Evolutionary conservation across 208 protist species (phyloP), one percentile per base, ranked within the genome.

Genomic region (Novymonas esmeraldas): DNA sequence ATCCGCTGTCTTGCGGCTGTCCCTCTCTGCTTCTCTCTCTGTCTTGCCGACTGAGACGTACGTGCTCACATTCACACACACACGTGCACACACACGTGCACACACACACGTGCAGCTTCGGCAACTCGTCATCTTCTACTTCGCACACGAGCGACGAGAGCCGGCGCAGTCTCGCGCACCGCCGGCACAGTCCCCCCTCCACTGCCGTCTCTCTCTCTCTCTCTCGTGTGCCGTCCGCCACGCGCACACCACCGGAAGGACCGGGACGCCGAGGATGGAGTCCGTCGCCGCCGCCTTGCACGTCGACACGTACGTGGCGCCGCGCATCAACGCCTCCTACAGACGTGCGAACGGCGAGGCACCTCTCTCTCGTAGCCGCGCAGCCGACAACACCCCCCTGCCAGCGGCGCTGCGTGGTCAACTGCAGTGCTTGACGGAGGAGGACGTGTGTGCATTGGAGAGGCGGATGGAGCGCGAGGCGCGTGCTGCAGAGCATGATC

Each of bases 381-480:
- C 9, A 10, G 39, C 7, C 41, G 31, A 46, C 28, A 38, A 33
- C 2, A 42, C 74, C 28, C 28, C 11, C n/a, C 45, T 89, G 39
- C 79, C 81, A 7, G 81, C 85, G 20, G 34, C 71, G 33, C 31
- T 91, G 34, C 78, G 79, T 22, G 67, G 76, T 0, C 81, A 91
- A 68, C 75, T 91, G 36, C 45, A 70, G 24, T 52, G 59, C n/a
- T 33, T 87, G 13, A 42, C 36, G 16, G 70, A 73, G 16, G 68
- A 76, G 6, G 64, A 85, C 59, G 26, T 91, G 26, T 64, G 57
- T 20, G 57, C 59, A 5, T 54, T 91, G 11, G 81, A 91, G 48
- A 67, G 65, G 1, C 82, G 82, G 1, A 70, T 84, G 58, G 36
- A 63, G 29, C 44, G 54, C 46, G 24, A 71, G 11, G 73, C 60